Evolutionary conservation across 1,139 yeast species (phyloP).

Genomic region (Eremothecium cymbalariae): DNA sequence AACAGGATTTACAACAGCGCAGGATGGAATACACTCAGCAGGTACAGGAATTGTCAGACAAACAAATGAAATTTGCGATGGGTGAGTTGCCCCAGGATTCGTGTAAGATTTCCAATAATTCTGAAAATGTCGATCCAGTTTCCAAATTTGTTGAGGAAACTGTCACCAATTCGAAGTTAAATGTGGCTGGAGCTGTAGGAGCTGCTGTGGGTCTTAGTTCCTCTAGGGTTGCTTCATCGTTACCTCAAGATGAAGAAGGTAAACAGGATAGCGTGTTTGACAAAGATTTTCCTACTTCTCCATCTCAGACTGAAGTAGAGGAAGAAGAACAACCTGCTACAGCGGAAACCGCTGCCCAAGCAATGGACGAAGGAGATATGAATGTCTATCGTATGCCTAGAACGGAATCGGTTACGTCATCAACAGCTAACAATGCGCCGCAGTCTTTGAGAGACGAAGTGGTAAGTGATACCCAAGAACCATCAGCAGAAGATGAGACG

Average conservation of each 20-base stretch:
- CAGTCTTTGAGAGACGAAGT: conserved; percentile 48
- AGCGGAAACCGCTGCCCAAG: conserved; percentile 23
- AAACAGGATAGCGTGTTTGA: conserved; percentile 29
- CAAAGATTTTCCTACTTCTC: conserved; percentile 32
- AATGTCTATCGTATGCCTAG: conserved; percentile 36
- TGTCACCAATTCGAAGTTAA: conserved; percentile 19
- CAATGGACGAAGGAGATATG: conserved; percentile 28
- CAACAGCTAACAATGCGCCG: conserved; percentile 88
- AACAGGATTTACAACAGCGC: conserved; percentile 33
- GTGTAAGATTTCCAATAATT: conserved; percentile 24
- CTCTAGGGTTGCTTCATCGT: not conserved
- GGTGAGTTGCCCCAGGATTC: conserved; percentile 31
- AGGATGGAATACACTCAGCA: conserved; percentile 35
- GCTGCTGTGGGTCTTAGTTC: not conserved
- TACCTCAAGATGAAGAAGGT: conserved; percentile 20
- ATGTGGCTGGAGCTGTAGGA: not conserved
- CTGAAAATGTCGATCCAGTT: conserved; percentile 17
- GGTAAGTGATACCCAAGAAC: conserved; percentile 15
- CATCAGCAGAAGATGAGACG: conserved; percentile 10
- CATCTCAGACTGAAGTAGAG: conserved; percentile 33
- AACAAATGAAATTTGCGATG: conserved; percentile 31
- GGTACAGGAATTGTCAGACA: conserved; percentile 34
- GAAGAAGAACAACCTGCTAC: conserved; percentile 31
- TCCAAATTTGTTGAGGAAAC: conserved; percentile 23
- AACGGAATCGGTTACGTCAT: conserved; percentile 79